Evolutionary conservation across 23 red algal species (phyloP).

Genomic region (Chondrus crispus): DNA sequence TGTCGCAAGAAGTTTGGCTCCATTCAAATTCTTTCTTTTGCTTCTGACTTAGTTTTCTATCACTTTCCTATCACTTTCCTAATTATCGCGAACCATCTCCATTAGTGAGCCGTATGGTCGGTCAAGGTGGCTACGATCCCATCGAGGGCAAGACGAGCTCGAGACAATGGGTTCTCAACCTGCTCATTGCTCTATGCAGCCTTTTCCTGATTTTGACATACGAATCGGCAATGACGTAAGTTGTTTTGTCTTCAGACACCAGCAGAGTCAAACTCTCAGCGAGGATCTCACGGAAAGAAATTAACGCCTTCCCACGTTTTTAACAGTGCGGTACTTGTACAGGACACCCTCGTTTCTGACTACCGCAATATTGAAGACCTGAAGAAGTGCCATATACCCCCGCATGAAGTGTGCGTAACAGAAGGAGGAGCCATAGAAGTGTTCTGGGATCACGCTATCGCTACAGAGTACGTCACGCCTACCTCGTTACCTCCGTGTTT

Average conservation of each 20-base stretch:
- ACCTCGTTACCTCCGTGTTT: neutral
- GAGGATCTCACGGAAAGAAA: no score
- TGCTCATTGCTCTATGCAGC: neutral
- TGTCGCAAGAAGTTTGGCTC: no score
- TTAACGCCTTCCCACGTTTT: neutral
- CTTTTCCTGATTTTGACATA: constrained; percentile 35
- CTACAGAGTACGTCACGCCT: neutral
- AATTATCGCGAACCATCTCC: neutral
- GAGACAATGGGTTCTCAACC: constrained; percentile 9
- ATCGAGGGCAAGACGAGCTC: neutral
- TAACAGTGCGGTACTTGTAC: constrained; percentile 27
- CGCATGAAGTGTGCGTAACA: constrained; percentile 36
- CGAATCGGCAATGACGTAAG: constrained; percentile 45
- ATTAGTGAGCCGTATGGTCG: neutral
- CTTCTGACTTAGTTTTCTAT: neutral
- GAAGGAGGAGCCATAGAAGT: constrained; percentile 5
- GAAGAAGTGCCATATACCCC: constrained; percentile 6
- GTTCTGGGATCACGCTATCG: constrained; percentile 35
- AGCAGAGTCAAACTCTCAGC: no score
- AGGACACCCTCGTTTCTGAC: neutral
- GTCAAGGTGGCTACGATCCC: neutral
- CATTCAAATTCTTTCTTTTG: no score
- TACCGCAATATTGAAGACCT: constrained; percentile 5
- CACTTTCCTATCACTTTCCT: no score
- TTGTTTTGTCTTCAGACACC: neutral